Base-by-base conservation (phyloP, 164 flowering plant genomes). In the Tinospora cordifolia region DNA sequence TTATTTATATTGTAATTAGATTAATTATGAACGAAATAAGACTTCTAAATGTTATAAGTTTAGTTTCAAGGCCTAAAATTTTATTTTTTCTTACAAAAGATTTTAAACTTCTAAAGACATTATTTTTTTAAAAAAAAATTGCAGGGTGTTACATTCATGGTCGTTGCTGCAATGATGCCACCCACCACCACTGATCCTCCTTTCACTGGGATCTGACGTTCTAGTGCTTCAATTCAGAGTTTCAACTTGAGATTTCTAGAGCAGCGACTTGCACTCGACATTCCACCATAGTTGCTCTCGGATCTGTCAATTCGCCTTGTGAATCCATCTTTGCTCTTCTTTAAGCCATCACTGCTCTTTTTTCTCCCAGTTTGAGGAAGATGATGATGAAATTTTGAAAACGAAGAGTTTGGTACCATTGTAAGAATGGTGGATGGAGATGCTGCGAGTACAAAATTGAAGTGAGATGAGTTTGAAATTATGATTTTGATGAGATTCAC, bases 261-360 rank as follows among this genome's bases (percentile, higher is more conserved):
- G 81, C 25, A 90, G 84, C 0, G 86, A 72, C n/a, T 87, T 83
- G 2, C 89, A 86, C 76, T 92, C 98, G 38, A 79, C 62, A 49
- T 62, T 73, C 97, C 97, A 91, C 3, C 92, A 81, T 24, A 82
- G 76, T 72, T 89, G 91, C 63, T 91, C 88, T 0, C 94, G 82
- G 6, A 84, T 71, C 98, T 96, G 90, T 8, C 98, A 82, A 70
- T 87, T 85, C 78, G 90, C 98, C 74, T 92, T 96, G 7, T 95
- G 85, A 0, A 87, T 76, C 96, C 98, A 92, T 27, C 87, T 63
- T 59, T 76, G 36, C 36, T 30, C 36, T 30, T 30, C 36, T 30
- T 4, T 30, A 30, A 30, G 36, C 36, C 36, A 30, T 30, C 36
- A 4, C 36, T 30, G 39, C 67, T 77, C 80, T 46, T 80, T 80